Evolutionary conservation across 768 basidiomycete species (phyloP), one percentile per base, ranked within the genome.

Genomic region (Psilocybe tampanensis): DNA sequence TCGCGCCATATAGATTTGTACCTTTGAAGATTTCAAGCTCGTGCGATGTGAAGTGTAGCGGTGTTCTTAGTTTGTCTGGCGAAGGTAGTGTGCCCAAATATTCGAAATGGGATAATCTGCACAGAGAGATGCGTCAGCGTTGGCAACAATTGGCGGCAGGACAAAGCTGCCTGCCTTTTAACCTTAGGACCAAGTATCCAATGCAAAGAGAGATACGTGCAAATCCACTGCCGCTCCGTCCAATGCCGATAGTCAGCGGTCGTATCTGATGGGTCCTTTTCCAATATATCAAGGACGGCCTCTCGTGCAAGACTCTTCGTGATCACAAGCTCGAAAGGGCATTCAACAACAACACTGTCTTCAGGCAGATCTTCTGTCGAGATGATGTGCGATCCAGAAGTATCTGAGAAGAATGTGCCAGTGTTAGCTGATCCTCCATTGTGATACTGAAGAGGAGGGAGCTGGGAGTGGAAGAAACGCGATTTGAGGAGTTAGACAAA

Each of bases 1-100:
- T 86, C 0, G 94, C 94, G 2, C 89, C 86, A 60, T 85, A 85
- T 2, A 98, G 66, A 68, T 95, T 95, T 2, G 90, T 90, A 0
- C 93, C 94, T 51, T 80, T 76, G 49, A 97, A 80, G 9, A 86
- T 68, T 18, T 83, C 78, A 17, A 86, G 72, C 67, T 98, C 95
- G 15, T 65, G 51, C 0, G 67, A 45, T 0, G 81, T 81, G 66
- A 93, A 97, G 60, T 90, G 85, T 12, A 94, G 75, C 0, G 94
- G 82, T 0, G 95, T 95, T 13, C 78, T 73, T 0, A 96, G 76
- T 51, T 79, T 75, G 2, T 76, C 71, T 0, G 78, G 47, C 0
- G 75, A 23, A 0, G 95, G 95, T 1, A 97, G 77, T 8, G 80
- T 83, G 19, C 80, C 72, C 23, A 94, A 67, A 68, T 98, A 98